Conservation (phyloP, 2,329 filamentous ascomycete species). For the Cladosporium oxysporum region DNA sequence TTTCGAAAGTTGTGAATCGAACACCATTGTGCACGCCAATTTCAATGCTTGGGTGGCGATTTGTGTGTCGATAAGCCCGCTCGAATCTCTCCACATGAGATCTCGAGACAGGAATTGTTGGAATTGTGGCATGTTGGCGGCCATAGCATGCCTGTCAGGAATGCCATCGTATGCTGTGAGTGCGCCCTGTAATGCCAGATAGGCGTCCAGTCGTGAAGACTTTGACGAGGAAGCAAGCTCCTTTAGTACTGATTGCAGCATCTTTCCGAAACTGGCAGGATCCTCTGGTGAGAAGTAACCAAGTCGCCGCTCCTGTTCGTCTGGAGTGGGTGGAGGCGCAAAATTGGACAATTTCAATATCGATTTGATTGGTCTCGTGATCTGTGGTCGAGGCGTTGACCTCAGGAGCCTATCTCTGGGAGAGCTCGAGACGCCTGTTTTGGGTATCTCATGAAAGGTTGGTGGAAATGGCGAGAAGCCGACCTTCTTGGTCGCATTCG, state of each 20-base stretch:
- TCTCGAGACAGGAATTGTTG: slow-evolving; percentile 84
- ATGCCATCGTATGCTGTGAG: slow-evolving; percentile 81
- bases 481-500: slow-evolving; percentile 56
- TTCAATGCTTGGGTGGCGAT: slow-evolving; percentile 77
- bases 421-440: slow-evolving; percentile 38
- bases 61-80: slow-evolving; percentile 59
- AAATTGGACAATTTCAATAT: slow-evolving; percentile 74
- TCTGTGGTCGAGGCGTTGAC: slow-evolving; percentile 47
- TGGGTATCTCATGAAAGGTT: slow-evolving; percentile 46
- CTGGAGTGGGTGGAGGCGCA: slow-evolving; percentile 38
- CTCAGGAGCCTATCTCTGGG: slow-evolving; percentile 45
- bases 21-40: slow-evolving; percentile 74
- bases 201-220: slow-evolving; percentile 77
- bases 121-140: slow-evolving; percentile 74
- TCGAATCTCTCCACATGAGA: slow-evolving; percentile 61
- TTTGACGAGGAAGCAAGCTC: slow-evolving; percentile 76
- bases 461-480: slow-evolving; percentile 60
- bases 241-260: slow-evolving; percentile 82
- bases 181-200: slow-evolving; percentile 73
- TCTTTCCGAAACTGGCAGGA: slow-evolving; percentile 66
- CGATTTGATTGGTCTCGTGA: slow-evolving; percentile 62
- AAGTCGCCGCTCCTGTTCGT: slow-evolving; percentile 44
- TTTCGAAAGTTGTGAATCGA: slow-evolving; percentile 69
- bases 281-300: slow-evolving; percentile 48
- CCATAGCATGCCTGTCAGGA: slow-evolving; percentile 71